These are phyloP conservation scores for Pseudogymnoascus sp. DNA, from an alignment of 2,329 filamentous ascomycete species.

Conservation along the genomic window DNA sequence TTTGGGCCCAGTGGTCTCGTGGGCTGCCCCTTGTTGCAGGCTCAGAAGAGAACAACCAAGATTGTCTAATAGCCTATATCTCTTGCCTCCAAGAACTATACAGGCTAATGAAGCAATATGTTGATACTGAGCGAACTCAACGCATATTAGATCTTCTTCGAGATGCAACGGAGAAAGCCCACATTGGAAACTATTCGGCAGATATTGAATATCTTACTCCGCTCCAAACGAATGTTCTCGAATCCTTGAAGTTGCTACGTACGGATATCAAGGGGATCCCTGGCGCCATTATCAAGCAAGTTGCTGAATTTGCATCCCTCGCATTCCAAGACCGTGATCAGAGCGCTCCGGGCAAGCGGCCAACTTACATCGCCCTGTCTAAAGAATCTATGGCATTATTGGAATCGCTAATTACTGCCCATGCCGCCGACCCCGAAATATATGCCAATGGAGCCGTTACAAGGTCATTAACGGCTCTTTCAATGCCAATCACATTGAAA, in stretches of 20 bases:
- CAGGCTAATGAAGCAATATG: constrained; percentile 55
- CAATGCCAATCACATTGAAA: constrained; percentile 65
- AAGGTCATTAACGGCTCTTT: constrained; percentile 57
- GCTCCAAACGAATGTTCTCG: constrained; percentile 61
- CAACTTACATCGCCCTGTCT: constrained; percentile 83
- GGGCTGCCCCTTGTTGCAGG: constrained; percentile 46
- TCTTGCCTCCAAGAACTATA: constrained; percentile 70
- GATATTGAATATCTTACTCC: constrained; percentile 67
- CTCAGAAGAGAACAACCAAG: constrained; percentile 56
- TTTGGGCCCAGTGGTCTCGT: constrained; percentile 63
- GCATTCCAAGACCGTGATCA: constrained; percentile 45
- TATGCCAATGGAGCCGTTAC: constrained; percentile 61
- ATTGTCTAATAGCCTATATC: constrained; percentile 78
- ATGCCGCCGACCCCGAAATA: constrained; percentile 56
- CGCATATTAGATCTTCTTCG: constrained; percentile 65
- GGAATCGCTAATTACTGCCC: constrained; percentile 48
- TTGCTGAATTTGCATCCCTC: constrained; percentile 63
- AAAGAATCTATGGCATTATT: constrained; percentile 71
- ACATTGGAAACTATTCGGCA: constrained; percentile 56
- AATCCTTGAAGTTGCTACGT: constrained; percentile 58
- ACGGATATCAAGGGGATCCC: constrained; percentile 58
- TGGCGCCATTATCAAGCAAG: constrained; percentile 57
- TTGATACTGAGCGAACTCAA: constrained; percentile 54
- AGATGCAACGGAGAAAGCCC: constrained; percentile 62
- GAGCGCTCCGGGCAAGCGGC: constrained; percentile 33